Evolutionary conservation across 805 yeast genomes (phyloP).

Genomic region (Limtongozyma cylindracea): DNA sequence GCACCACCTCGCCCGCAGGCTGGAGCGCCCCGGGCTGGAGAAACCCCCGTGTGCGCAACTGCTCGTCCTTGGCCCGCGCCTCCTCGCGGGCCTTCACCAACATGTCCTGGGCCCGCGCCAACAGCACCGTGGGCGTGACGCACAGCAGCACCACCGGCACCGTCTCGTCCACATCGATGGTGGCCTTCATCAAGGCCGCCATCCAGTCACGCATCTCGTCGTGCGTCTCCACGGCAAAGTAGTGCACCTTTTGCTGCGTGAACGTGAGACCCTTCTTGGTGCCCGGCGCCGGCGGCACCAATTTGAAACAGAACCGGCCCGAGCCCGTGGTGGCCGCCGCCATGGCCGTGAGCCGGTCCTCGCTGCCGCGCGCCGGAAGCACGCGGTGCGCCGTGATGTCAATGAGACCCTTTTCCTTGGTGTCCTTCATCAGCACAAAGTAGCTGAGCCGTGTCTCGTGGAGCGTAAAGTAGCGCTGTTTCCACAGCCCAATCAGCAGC

Average conservation of each 20-base stretch:
- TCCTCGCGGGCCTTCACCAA: conserved; percentile 64
- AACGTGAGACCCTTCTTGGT: conserved; percentile 84
- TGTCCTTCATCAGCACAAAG: conserved; percentile 54
- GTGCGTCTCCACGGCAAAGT: conserved; percentile 77
- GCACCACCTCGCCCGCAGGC: no score
- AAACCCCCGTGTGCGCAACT: conserved; percentile 16
- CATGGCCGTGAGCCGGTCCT: conserved; percentile 63
- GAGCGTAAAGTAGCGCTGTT: conserved; percentile 59
- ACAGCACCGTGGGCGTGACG: conserved; percentile 82
- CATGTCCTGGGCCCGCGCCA: conserved; percentile 69
- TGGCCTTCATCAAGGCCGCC: conserved; percentile 83
- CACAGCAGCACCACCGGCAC: conserved; percentile 85
- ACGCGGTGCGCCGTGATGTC: conserved; percentile 93
- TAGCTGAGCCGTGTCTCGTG: conserved; percentile 89
- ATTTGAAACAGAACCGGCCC: conserved; percentile 80
- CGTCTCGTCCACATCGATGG: conserved; percentile 83
- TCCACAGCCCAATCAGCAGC: conserved; percentile 75
- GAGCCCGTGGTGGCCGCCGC: conserved; percentile 87
- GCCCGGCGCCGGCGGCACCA: conserved; percentile 96
- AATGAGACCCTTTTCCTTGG: conserved; percentile 72
- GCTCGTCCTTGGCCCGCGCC: conserved; percentile 27
- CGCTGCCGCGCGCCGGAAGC: conserved; percentile 44
- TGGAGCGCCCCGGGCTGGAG: conserved; percentile 7
- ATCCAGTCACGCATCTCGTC: conserved; percentile 93
- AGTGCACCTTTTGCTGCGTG: conserved; percentile 89